Percentiles rank a stretch among this genome's conserved stretches.
These are phyloP conservation scores for Kwoniella botswanensis DNA, from an alignment of 768 basidiomycete genomes.

Conservation along the genomic window DNA sequence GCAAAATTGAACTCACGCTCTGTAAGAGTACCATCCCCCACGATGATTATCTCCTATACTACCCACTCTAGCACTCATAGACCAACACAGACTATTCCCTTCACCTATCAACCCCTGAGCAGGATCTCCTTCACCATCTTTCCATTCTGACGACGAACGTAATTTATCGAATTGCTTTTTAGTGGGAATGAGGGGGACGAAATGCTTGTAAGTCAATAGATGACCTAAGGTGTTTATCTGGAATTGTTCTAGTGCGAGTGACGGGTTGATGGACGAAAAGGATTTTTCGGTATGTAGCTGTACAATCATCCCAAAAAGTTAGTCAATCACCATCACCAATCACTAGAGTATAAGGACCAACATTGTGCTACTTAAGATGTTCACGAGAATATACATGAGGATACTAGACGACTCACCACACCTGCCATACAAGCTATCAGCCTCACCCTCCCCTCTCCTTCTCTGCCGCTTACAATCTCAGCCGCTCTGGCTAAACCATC, in stretches of 20 bases:
- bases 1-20: conserved; percentile 43
- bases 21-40: conserved; percentile 58
- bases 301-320: not conserved
- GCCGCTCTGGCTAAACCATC: conserved; percentile 56
- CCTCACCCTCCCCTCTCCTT: conserved; percentile 55
- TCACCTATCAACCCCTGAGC: conserved; percentile 52
- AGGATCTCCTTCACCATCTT: conserved; percentile 43
- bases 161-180: conserved; percentile 42
- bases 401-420: conserved; percentile 51
- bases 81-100: conserved; percentile 54
- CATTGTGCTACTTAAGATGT: not conserved
- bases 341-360: too few relatives aligned
- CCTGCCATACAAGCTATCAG: conserved; percentile 59
- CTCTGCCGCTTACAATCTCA: conserved; percentile 49
- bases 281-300: conserved; percentile 62
- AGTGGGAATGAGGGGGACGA: conserved; percentile 59
- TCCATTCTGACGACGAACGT: conserved; percentile 15
- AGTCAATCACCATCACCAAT: too few relatives aligned
- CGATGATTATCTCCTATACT: conserved; percentile 59
- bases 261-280: conserved; percentile 50
- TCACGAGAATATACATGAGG: too few relatives aligned
- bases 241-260: conserved; percentile 54
- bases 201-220: conserved; percentile 61
- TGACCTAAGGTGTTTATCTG: conserved; percentile 61
- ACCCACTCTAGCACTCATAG: conserved; percentile 59